A percentile compares a stretch with the other conserved stretches of the same genome.
phyloP scores from a whole-genome alignment of 768 basidiomycete genomes.

The Phylloporus sp. region DNA sequence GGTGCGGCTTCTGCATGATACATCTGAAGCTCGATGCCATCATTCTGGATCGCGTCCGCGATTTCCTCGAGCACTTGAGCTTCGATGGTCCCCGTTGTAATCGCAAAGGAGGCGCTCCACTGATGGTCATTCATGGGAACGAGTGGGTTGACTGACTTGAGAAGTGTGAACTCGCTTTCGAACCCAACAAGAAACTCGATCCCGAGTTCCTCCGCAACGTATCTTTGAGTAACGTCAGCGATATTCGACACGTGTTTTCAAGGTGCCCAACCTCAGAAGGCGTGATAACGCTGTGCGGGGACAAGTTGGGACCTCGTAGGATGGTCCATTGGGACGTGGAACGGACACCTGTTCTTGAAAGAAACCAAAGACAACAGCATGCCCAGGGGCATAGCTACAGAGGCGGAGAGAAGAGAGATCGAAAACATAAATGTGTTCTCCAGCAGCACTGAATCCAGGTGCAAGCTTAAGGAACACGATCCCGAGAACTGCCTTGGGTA shows the following conservation, averaged over 20 bases:
- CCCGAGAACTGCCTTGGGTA: conserved; percentile 48
- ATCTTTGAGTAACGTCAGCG: conserved; percentile 17
- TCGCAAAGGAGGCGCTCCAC: conserved; percentile 40
- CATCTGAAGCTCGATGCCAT: conserved; percentile 62
- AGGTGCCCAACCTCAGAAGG: conserved; percentile 45
- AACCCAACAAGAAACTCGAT: conserved; percentile 61
- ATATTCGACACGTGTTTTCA: not conserved
- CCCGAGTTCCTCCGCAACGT: conserved; percentile 30
- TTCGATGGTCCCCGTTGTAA: conserved; percentile 44
- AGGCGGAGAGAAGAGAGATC: conserved; percentile 52
- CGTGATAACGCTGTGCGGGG: conserved; percentile 53
- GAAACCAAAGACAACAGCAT: conserved; percentile 63
- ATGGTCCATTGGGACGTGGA: conserved; percentile 25
- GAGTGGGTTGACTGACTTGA: conserved; percentile 47
- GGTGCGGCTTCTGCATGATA: conserved; percentile 69
- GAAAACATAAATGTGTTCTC: conserved; percentile 58
- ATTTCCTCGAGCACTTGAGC: conserved; percentile 54
- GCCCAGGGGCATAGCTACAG: conserved; percentile 56
- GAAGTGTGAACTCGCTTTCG: conserved; percentile 67
- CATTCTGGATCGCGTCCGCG: conserved; percentile 41
- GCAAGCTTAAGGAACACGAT: conserved; percentile 44
- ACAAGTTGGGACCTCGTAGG: conserved; percentile 49
- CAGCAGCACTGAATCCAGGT: conserved; percentile 48
- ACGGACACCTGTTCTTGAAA: conserved; percentile 57
- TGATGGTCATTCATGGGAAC: conserved; percentile 44